phyloP scores from a whole-genome alignment of 2,329 filamentous ascomycete genomes.

The Botryotinia narcissicola region DNA sequence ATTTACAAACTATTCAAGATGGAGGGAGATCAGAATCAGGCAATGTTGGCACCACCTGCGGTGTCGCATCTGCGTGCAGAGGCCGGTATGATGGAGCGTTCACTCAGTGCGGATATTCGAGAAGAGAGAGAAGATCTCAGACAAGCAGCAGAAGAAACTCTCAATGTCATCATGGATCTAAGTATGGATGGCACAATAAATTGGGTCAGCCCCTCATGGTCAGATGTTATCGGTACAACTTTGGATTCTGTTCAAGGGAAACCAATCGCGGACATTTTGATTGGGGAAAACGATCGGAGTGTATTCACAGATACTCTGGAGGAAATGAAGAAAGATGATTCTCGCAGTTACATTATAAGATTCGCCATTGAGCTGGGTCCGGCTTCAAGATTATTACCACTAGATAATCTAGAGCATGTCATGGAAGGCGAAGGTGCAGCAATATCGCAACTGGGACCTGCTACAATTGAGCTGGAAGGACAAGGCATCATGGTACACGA shows the following conservation, averaged over 20 bases:
- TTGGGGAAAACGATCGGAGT: conserved; percentile 67
- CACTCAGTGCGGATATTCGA: conserved; percentile 84
- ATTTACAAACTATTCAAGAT: conserved; percentile 2
- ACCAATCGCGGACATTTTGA: conserved; percentile 75
- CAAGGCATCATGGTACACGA: conserved; percentile 99
- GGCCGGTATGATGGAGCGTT: conserved; percentile 53
- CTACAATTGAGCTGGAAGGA: conserved; percentile 78
- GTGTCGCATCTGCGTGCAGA: conserved; percentile 36
- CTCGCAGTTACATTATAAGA: conserved; percentile 83
- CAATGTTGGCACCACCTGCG: conserved; percentile 37
- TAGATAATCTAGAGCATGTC: conserved; percentile 37
- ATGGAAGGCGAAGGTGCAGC: conserved; percentile 34
- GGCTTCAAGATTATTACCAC: conserved; percentile 59
- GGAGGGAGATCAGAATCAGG: conserved; percentile 29
- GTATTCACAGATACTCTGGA: conserved; percentile 83
- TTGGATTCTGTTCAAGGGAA: conserved; percentile 71
- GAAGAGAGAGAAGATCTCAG: conserved; percentile 92
- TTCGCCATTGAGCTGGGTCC: conserved; percentile 72
- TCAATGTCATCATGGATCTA: conserved; percentile 94
- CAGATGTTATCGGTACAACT: conserved; percentile 81
- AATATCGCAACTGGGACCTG: conserved; percentile 41
- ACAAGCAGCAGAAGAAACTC: conserved; percentile 91
- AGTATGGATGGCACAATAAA: conserved; percentile 86
- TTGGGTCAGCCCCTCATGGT: conserved; percentile 97
- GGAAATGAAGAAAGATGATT: conserved; percentile 88